Conservation (phyloP, 2,329 filamentous ascomycete genomes). For the Penicillium sp. region DNA sequence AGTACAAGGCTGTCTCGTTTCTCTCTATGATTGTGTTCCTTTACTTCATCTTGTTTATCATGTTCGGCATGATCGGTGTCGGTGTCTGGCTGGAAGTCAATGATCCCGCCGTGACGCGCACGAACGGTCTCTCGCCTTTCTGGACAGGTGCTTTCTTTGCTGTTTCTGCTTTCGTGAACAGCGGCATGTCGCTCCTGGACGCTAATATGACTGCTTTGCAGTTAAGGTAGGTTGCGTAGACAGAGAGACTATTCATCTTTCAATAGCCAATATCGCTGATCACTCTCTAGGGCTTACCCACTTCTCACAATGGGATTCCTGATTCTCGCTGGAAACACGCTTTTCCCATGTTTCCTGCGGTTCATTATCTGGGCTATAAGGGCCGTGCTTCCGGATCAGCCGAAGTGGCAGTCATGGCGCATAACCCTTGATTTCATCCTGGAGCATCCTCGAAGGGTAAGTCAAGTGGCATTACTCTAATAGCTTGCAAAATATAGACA, state of each 20-base stretch:
- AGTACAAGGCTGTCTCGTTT: constrained; percentile 42
- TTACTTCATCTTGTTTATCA: constrained; percentile 49
- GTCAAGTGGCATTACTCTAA: neutral
- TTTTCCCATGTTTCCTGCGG: constrained; percentile 63
- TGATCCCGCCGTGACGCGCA: constrained; percentile 37
- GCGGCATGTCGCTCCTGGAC: constrained; percentile 54
- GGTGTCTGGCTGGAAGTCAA: constrained; percentile 48
- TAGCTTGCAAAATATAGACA: neutral
- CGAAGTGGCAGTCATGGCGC: constrained; percentile 31
- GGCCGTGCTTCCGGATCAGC: constrained; percentile 27
- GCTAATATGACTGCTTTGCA: constrained; percentile 52
- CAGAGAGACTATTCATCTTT: neutral
- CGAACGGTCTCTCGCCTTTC: constrained; percentile 52
- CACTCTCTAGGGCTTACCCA: constrained; percentile 34
- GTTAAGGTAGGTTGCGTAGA: constrained; percentile 24
- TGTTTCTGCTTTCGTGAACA: constrained; percentile 56
- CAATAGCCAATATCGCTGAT: constrained; percentile 4
- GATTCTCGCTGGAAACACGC: constrained; percentile 64
- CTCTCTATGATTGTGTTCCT: constrained; percentile 40
- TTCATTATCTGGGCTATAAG: constrained; percentile 56
- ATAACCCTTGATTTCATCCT: constrained; percentile 36
- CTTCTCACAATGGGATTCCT: constrained; percentile 54
- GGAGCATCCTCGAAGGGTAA: constrained; percentile 34
- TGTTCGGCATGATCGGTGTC: constrained; percentile 47
- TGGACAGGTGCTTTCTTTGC: constrained; percentile 51